Evolutionary conservation across 2,329 filamentous ascomycete species (phyloP), one percentile per base, ranked within the genome.

Genomic region (Penicillium sp.): DNA sequence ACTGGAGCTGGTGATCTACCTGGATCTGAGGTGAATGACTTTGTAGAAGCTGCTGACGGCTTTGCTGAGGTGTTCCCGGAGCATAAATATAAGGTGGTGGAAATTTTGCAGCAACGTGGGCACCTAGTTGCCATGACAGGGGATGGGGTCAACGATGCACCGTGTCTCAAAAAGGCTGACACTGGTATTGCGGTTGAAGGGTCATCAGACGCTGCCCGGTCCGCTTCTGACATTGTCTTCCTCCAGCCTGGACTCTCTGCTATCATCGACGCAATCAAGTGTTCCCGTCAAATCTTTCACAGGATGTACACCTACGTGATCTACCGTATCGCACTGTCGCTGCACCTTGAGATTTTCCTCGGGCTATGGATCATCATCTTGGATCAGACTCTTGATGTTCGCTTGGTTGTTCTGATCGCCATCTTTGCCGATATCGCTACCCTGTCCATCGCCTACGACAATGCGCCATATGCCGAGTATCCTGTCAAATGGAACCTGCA

Each of bases 271-370:
- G 90, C 91, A 58, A 84, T 96, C 66, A 96, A 96, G 81, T 95
- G 89, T 64, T 93, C 90, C 29, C 89, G 92, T 69, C 91, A 95
- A 76, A 96, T 96, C 75, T 96, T 96, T 82, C 91, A 96, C 80
- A 90, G 92, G 69, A 96, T 96, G 91, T 94, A 96, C 79, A 89
- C 91, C 57, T 96, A 96, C 80, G 90, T 96, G 64, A 89, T 96
- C 69, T 96, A 96, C 81, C 90, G 92, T 84, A 96, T 96, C 70
- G 91, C 92, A 47, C 80, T 96, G 69, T 96, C 91, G 15, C 86
- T 96, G 62, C 92, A 96, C 75, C 83, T 96, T 71, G 90, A 94
- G 79, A 89, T 95, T 73, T 96, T 92, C 83, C 84, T 96, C 49
- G 91, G 90, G 73, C 85, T 95, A 56, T 95, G 91, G 90, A 94